These are phyloP conservation scores for Colletotrichum tamarilloi DNA, from an alignment of 2,329 filamentous ascomycete species.

Conservation along the genomic window DNA sequence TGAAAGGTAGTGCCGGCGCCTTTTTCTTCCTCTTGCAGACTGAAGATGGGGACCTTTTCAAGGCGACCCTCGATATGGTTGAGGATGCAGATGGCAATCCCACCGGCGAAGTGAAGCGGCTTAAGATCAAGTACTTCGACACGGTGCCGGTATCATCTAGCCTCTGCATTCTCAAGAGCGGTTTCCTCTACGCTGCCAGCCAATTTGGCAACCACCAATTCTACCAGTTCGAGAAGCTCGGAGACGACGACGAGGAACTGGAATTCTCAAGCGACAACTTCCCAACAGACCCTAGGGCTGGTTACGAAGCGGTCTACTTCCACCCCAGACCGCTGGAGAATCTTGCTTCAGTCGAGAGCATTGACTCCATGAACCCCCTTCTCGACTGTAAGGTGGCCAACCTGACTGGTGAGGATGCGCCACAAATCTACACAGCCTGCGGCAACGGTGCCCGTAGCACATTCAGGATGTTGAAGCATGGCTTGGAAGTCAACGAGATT, in stretches of 20 bases:
- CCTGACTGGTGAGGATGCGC: constrained; percentile 89
- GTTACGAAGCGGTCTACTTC: constrained; percentile 87
- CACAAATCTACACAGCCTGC: constrained; percentile 94
- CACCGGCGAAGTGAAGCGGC: constrained; percentile 81
- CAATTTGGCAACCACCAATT: constrained; percentile 95
- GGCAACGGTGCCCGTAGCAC: constrained; percentile 89
- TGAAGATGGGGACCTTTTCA: constrained; percentile 98
- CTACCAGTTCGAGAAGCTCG: constrained; percentile 97
- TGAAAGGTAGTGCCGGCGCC: constrained; percentile 82
- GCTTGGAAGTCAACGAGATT: constrained; percentile 91
- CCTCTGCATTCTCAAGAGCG: constrained; percentile 93
- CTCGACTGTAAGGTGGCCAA: constrained; percentile 94
- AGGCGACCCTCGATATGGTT: constrained; percentile 91
- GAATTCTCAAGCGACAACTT: constrained; percentile 89
- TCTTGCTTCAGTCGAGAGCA: constrained; percentile 83
- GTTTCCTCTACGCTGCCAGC: constrained; percentile 91
- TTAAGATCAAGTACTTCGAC: constrained; percentile 98
- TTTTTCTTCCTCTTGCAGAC: constrained; percentile 98
- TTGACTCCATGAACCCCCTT: constrained; percentile 90
- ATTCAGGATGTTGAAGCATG: constrained; percentile 93
- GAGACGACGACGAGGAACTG: constrained; percentile 91
- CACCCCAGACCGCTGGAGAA: constrained; percentile 83
- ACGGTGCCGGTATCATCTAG: constrained; percentile 90
- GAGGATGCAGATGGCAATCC: constrained; percentile 82
- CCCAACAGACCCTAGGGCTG: constrained; percentile 77